Conservation (phyloP, 2,329 filamentous ascomycete genomes). For the Dactylellina drechsleri region DNA sequence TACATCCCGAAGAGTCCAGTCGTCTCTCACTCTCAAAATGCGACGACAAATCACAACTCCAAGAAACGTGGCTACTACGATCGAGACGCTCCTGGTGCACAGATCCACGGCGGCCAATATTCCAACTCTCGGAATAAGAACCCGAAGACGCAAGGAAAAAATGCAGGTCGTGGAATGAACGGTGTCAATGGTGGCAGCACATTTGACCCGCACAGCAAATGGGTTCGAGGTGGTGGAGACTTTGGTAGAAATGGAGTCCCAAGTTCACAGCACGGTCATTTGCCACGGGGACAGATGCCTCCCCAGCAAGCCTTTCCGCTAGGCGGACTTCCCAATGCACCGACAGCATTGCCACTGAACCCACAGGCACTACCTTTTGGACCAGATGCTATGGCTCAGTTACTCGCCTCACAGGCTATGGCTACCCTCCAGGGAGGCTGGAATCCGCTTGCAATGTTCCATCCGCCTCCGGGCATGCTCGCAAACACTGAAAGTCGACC, state of each 20-base stretch:
- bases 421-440: conserved; percentile 41
- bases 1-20: conserved; percentile 45
- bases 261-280: conserved; percentile 20
- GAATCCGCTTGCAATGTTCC: conserved; percentile 51
- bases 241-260: conserved; percentile 25
- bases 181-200: not conserved
- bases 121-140: conserved; percentile 48
- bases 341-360: conserved; percentile 12
- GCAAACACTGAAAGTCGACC: conserved; percentile 22
- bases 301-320: conserved; percentile 56
- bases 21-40: not conserved
- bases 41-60: conserved; percentile 25
- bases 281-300: conserved; percentile 58
- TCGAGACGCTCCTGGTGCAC: conserved; percentile 38
- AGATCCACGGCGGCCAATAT: conserved; percentile 34
- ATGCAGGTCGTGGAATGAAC: conserved; percentile 14
- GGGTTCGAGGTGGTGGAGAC: conserved; percentile 40
- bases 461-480: conserved; percentile 27
- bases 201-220: conserved; percentile 50
- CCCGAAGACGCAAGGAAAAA: conserved; percentile 39
- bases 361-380: conserved; percentile 33
- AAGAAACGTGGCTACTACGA: conserved; percentile 51
- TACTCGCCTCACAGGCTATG: conserved; percentile 69
- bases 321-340: conserved; percentile 13
- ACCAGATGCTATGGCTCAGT: conserved; percentile 69